Base-by-base conservation (phyloP, 371 early-diverging fungal species). In the Circinella minor region DNA sequence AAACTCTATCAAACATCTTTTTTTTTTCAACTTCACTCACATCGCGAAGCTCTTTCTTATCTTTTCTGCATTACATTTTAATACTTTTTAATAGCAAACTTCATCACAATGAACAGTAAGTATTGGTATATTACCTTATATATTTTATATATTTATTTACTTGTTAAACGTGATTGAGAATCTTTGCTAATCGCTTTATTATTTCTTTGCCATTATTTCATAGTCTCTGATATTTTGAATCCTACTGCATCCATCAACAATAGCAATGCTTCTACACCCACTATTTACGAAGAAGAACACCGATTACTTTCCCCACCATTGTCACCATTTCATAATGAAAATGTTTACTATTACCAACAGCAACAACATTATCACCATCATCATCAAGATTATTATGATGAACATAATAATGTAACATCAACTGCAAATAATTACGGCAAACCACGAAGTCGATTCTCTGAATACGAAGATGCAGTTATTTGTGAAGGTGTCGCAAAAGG, bases 391-490 rank as follows among this genome's bases (percentile, higher is more conserved):
- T 46, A n/a, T 36, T 20, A 65, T 38, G 54, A n/a, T 9, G 55
- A 49, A 0, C n/a, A 10, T n/a, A 65, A 15, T 18, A 65, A 27
- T 37, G 47, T 13, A 6, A 39, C 8, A 27, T 27, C 38, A 55
- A 51, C 38, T 34, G 36, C 4, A 7, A 57, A 57, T 4, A 67
- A 47, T 37, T 68, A 68, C 48, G 75, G 79, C 18, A 84, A 81
- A 55, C 76, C 84, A 10, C 78, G 84, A 36, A 81, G 81, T 63
- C 70, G 84, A 62, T 84, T 84, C 63, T 81, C 84, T 36, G 76
- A 77, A 38, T 47, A 74, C 7, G 84, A 84, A 71, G 84, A 84
- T 55, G 76, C 74, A 18, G 73, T 84, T 18, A 84, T 84, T 20
- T 77, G 80, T 57, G 71, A 81, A 65, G 84, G 84, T 54, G 81